Base-by-base conservation (phyloP, 306 rosid species). In the Medicago arabica region DNA sequence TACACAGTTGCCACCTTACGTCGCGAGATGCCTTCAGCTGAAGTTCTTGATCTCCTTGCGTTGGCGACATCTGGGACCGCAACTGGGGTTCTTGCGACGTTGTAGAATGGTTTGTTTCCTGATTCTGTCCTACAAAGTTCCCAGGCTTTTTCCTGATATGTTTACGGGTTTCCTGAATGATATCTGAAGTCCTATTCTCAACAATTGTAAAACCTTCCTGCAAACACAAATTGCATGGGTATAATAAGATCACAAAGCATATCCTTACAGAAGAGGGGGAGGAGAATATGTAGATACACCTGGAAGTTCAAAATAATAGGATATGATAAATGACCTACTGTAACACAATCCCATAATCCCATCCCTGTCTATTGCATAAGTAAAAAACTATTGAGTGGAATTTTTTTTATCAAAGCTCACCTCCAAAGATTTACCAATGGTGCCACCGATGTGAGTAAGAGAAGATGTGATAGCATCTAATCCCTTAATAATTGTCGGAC, bases 1-100 rank as follows among this genome's bases (percentile, higher is more conserved):
- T 86, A 89, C 89, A 93, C 15, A 85, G 91, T 89, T 87, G 93
- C 94, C 93, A 91, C 97, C 97, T 91, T 89, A 91, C 94, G 90
- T 91, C 97, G 88, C 97, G 92, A 81, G 97, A 93, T 78, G 98
- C 98, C 91, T 91, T 93, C 91, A 93, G 78, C 82, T 93, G 98
- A 85, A 95, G 98, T 74, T 89, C 97, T 71, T 88, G 87, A 86
- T 82, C 90, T 58, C 90, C 80, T 83, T 90, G 92, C 68, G 60
- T 75, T 69, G 83, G 84, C 5, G 85, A n/a, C 68, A 44, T 75
- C 49, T 87, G 94, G 79, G 81, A 57, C 55, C 83, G 83, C 71
- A 71, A 44, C 51, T 86, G 90, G 47, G 87, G 77, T 16, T 87
- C 86, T 53, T 85, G 88, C 72, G 18, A 14, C 10, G 55, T 40